Percentiles rank a stretch among this genome's conserved stretches.
phyloP scores from a whole-genome alignment of 192 early-diverging fungal genomes.

The Mortierella antarctica region DNA sequence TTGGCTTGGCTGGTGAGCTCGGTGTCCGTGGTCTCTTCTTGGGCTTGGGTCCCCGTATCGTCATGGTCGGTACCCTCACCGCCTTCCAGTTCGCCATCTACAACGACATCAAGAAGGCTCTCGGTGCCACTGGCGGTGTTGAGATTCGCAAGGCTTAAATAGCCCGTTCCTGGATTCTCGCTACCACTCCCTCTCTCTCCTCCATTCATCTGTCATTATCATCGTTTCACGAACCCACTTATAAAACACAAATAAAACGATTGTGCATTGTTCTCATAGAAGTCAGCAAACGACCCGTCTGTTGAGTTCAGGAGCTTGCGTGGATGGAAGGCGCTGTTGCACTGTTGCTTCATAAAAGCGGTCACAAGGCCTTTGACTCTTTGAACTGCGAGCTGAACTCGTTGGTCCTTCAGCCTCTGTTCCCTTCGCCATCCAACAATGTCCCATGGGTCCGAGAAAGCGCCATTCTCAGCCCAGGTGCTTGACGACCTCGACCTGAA shows the following conservation, averaged over 20 bases:
- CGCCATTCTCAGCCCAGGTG: constrained; percentile 19
- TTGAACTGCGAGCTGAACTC: no score
- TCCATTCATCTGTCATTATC: constrained; percentile 13
- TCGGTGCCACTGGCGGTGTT: constrained; percentile 69
- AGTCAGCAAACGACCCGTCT: not conserved
- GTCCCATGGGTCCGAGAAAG: constrained; percentile 12
- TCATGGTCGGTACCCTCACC: constrained; percentile 76
- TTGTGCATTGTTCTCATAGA: constrained; percentile 19
- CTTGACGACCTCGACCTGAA: constrained; percentile 23
- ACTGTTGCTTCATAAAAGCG: no score
- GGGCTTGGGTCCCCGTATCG: constrained; percentile 75
- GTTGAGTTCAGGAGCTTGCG: not conserved
- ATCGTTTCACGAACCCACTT: constrained; percentile 14
- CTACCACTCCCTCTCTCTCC: not conserved
- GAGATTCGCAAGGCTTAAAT: constrained; percentile 55
- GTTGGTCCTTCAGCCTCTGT: no score
- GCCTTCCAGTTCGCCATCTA: constrained; percentile 78
- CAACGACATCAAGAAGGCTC: constrained; percentile 68
- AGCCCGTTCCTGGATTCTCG: not conserved
- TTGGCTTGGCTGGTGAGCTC: constrained; percentile 61
- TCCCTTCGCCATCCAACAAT: not conserved
- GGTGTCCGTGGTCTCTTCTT: constrained; percentile 70
- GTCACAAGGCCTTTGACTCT: no score
- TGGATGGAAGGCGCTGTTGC: no score
- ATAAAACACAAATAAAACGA: constrained; percentile 16